phyloP scores from a whole-genome alignment of 2,329 filamentous ascomycete species.

The Fusarium xylarioides region DNA sequence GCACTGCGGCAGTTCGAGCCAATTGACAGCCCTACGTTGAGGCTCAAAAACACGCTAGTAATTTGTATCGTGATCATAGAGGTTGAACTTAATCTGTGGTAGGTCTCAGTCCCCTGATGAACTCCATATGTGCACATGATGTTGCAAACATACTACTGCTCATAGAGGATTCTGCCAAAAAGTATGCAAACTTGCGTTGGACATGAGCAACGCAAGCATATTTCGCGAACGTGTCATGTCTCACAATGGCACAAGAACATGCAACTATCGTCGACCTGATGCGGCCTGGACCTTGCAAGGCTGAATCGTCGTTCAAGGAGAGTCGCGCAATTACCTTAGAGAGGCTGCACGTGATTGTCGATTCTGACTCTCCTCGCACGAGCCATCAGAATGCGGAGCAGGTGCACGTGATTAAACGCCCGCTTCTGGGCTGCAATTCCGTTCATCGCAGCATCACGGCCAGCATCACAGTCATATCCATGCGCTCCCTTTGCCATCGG shows the following conservation, averaged over 20 bases:
- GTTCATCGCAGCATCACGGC: conserved; percentile 36
- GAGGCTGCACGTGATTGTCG: conserved; percentile 38
- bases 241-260: background rate
- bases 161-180: background rate
- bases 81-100: background rate
- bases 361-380: conserved; percentile 19
- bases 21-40: background rate
- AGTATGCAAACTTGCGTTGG: background rate
- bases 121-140: background rate
- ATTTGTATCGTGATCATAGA: background rate
- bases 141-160: conserved; percentile 5
- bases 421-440: conserved; percentile 32
- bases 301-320: background rate
- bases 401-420: conserved; percentile 39
- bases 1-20: background rate
- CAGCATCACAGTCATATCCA: conserved; percentile 35
- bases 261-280: background rate
- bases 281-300: conserved; percentile 5
- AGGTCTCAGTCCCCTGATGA: background rate
- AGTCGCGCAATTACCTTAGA: background rate
- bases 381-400: conserved; percentile 40
- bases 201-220: no score
- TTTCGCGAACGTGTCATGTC: background rate
- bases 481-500: conserved; percentile 45
- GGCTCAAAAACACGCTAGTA: background rate